Evolutionary conservation across 1,284 basidiomycete genomes (phyloP).

Genomic region (Marasmius tenuissimus): DNA sequence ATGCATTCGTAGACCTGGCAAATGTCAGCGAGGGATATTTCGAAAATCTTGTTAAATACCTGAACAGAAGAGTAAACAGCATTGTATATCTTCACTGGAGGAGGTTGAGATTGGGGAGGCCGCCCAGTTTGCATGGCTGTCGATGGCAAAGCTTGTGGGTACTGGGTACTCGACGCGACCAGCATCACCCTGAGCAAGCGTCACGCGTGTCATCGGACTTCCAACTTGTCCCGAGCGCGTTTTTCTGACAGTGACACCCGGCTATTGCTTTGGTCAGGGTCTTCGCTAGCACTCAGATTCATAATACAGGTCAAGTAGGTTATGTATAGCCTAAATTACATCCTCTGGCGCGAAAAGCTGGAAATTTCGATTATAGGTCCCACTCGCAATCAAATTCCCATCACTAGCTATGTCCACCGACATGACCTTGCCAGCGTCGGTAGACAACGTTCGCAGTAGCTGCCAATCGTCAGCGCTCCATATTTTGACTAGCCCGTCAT

Average conservation of each 20-base stretch:
- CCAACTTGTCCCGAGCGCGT: not conserved
- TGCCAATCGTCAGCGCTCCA: constrained; percentile 99
- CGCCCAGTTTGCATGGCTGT: constrained; percentile 5
- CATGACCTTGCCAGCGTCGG: constrained; percentile 98
- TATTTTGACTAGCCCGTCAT: constrained; percentile 93
- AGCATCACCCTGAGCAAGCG: not conserved
- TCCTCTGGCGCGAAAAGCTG: constrained; percentile 6
- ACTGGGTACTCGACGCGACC: constrained; percentile 2
- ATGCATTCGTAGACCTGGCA: constrained; percentile 90
- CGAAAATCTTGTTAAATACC: constrained; percentile 37
- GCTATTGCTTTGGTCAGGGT: not conserved
- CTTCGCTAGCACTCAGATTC: not conserved
- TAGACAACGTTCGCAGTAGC: constrained; percentile 82
- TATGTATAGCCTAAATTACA: not conserved
- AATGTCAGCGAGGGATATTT: constrained; percentile 35
- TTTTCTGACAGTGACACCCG: not conserved
- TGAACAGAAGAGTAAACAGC: constrained; percentile 86
- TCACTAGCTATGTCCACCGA: constrained; percentile 88
- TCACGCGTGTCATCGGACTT: constrained; percentile 3
- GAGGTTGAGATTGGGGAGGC: constrained; percentile 43
- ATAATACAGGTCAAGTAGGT: not conserved
- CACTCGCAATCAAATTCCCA: constrained; percentile 83
- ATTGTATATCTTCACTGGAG: constrained; percentile 84
- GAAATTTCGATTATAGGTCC: constrained; percentile 92
- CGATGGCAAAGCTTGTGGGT: not conserved